Percentiles rank a stretch among this genome's conserved stretches.
Conservation (phyloP, 108 stramenopile genomes). For the Cyclotella cryptica region DNA sequence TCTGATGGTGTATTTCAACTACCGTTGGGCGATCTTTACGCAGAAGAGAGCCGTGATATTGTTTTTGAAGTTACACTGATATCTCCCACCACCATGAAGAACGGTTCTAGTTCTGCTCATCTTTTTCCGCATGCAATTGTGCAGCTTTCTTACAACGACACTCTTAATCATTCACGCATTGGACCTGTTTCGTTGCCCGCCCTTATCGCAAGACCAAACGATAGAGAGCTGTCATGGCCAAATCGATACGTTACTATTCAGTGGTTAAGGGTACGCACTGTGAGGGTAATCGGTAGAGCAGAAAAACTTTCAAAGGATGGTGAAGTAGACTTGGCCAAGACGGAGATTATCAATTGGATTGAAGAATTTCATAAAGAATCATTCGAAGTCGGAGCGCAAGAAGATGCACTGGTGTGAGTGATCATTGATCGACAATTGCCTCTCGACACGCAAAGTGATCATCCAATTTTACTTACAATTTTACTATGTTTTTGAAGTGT, state of each 20-base stretch:
- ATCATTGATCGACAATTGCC: too few species aligned
- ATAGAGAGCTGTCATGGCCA: slow-evolving; percentile 31
- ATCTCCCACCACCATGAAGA: slow-evolving; percentile 8
- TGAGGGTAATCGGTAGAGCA: slow-evolving; percentile 26
- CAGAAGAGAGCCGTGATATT: slow-evolving; percentile 53
- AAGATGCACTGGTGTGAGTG: slow-evolving; percentile 21
- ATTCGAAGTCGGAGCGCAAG: slow-evolving; percentile 38
- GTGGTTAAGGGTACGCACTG: slow-evolving; percentile 51
- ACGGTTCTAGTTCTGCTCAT: background rate
- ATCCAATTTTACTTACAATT: too few species aligned
- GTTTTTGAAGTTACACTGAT: slow-evolving; percentile 42
- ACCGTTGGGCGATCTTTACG: slow-evolving; percentile 60
- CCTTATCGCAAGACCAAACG: slow-evolving; percentile 38
- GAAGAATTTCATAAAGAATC: slow-evolving; percentile 32
- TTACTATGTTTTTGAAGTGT: too few species aligned
- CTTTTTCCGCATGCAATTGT: slow-evolving; percentile 29
- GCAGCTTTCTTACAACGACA: slow-evolving; percentile 42
- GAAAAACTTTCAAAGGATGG: slow-evolving; percentile 33
- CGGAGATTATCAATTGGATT: slow-evolving; percentile 30
- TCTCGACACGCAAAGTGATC: too few species aligned
- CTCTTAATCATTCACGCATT: slow-evolving; percentile 36
- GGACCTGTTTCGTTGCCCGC: slow-evolving; percentile 32
- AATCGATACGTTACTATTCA: slow-evolving; percentile 47
- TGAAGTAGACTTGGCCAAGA: slow-evolving; percentile 36
- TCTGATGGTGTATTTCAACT: slow-evolving; percentile 50